Base-by-base conservation (phyloP, 2,329 filamentous ascomycete species). In the Ophiocordyceps australis region DNA sequence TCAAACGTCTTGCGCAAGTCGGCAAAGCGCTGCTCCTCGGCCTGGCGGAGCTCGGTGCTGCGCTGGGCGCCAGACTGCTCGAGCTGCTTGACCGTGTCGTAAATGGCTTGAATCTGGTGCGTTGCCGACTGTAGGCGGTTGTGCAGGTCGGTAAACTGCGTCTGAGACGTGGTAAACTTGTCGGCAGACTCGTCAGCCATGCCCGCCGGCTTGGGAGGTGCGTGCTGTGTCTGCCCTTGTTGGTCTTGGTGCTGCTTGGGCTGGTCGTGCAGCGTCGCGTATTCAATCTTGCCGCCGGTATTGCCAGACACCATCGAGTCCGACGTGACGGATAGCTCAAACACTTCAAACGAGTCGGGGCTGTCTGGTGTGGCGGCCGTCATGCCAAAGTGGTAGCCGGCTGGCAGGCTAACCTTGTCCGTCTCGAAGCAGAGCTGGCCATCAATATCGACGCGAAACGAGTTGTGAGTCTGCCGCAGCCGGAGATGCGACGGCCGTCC, bases 341-440 rank as follows among this genome's bases (percentile, higher is more conserved):
- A 89, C 36, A 93, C 51, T 52, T 98, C 89, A 42, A 94, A 92
- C 5, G 82, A 92, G 53, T 98, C 89, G 1, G 89, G 83, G 40
- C 73, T 85, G 37, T 95, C 86, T 17, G 81, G 79, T 4, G 81
- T 86, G 11, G 81, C 79, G 22, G 86, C 89, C 9, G 78, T 82
- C 38, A 98, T 57, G 39, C 89, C 89, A 37, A 93, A 80, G 46
- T 68, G 66, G 56, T 95, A 91, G 37, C 80, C 80, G 3, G 63
- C 40, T 4, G 86, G 89, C 14, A 98, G 64, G 32, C 59, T 61
- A 41, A 95, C 64, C 58, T 81, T 78, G 49, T 74, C 57, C 27
- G 73, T 86, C 43, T 81, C 69, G 54, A 98, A 94, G 58, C 89
- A 98, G 21, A 68, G 55, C 27, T 64, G 60, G 31, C 75, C 75